Base-by-base conservation (phyloP, 2,329 filamentous ascomycete species). In the Colletotrichum tamarilloi region DNA sequence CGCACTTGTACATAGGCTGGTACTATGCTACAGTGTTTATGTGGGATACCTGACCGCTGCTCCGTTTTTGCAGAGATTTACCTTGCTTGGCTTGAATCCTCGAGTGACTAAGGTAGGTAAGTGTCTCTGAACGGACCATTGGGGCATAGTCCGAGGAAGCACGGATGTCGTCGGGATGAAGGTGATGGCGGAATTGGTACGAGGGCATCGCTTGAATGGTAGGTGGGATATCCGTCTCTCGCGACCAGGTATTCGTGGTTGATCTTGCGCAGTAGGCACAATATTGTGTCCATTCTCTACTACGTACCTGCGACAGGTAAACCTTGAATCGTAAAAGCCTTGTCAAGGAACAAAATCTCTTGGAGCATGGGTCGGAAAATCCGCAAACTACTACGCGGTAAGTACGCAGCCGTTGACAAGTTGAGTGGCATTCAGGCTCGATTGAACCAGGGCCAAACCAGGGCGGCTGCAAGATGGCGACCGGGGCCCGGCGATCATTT, bases 141-240 rank as follows among this genome's bases (percentile, higher is more conserved):
- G 35, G 19, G 30, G 32, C 35, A 64, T 35, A 30, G 30, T 19
- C 59, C 67, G 67, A 32, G 24, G 12, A 55, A 14, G 46, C 38
- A 35, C 49, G 19, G 49, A 62, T 24, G 57, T 68, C 28, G 56
- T 49, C 42, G 42, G 16, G 42, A 49, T n/a, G 16, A 7, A 46
- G 5, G 42, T 22, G 57, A 35, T 57, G 68, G 30, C 5, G 28
- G 49, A 68, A 16, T 19, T 16, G 42, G 42, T 52, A 7, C 64
- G 64, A 68, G 57, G 56, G 28, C 46, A 64, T 52, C 52, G 68
- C 64, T 72, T 72, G 64, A 62, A 68, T 19, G 16, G 19, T 46
- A 59, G 65, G 38, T 66, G 53, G 62, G 14, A 46, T 49, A 22
- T 62, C 11, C 7, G 42, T 16, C 42, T 42, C 14, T 22, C 16